Base-by-base conservation (phyloP, 768 basidiomycete genomes). In the Ephemerocybe angulata region DNA sequence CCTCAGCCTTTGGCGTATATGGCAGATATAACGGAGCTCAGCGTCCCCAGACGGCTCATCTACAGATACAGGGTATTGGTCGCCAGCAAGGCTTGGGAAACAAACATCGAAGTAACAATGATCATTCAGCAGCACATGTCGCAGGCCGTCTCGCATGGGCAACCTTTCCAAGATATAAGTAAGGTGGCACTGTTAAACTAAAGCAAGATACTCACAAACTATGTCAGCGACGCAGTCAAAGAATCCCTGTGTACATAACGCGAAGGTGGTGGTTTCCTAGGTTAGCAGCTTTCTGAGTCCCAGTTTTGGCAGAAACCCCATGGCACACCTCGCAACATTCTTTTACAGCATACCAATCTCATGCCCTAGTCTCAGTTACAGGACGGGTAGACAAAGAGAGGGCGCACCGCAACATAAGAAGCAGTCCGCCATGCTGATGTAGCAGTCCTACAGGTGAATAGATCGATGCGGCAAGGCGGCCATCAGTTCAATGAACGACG, bases 251-350 rank as follows among this genome's bases (percentile, higher is more conserved):
- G n/a, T n/a, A n/a, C n/a, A n/a, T n/a, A n/a, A n/a, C n/a, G n/a
- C n/a, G n/a, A n/a, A n/a, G n/a, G n/a, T n/a, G n/a, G n/a, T n/a
- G n/a, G n/a, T n/a, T n/a, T n/a, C n/a, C n/a, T n/a, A n/a, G n/a
- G n/a, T n/a, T n/a, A n/a, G n/a, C n/a, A n/a, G n/a, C n/a, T n/a
- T n/a, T n/a, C n/a, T n/a, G n/a, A n/a, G n/a, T n/a, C n/a, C n/a
- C n/a, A n/a, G n/a, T n/a, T n/a, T n/a, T n/a, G n/a, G n/a, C n/a
- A n/a, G n/a, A n/a, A n/a, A n/a, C n/a, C n/a, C n/a, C n/a, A n/a
- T n/a, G n/a, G n/a, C 73, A 43, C 60, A 87, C 86, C 79, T 87
- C 85, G 78, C 85, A 88, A 57, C 85, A 85, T 63, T 88, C 86
- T 87, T 51, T 31, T 13, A 27, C 49, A 33, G 15, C n/a, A 19